Evolutionary conservation across 225 moss, liverwort and hornwort species (phyloP).

Genomic region (Ulota crispa): DNA sequence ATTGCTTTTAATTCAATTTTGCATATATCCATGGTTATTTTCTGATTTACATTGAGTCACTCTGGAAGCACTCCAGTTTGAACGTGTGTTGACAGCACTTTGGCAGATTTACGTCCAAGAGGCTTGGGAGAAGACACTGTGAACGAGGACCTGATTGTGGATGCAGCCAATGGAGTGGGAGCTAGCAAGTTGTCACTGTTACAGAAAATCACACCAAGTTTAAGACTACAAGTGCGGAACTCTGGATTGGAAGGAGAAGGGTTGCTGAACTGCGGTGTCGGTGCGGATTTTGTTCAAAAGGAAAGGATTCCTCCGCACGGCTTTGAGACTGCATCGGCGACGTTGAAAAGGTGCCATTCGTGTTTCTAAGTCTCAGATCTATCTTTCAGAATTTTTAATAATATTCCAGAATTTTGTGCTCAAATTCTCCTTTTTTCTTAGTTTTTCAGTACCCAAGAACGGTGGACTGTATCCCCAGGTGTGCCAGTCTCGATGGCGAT

Average conservation of each 20-base stretch:
- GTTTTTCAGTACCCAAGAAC: neutral
- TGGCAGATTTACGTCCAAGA: constrained; percentile 68
- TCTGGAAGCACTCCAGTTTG: constrained; percentile 38
- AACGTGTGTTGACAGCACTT: constrained; percentile 66
- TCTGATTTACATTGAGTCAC: constrained; percentile 1
- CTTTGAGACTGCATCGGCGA: constrained; percentile 52
- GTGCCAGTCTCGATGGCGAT: constrained; percentile 95
- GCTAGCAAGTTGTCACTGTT: constrained; percentile 63
- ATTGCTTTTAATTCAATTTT: neutral
- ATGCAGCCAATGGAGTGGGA: constrained; percentile 97
- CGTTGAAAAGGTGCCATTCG: constrained; percentile 51
- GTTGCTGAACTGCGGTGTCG: constrained; percentile 70
- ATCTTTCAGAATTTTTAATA: neutral
- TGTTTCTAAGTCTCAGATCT: constrained; percentile 13
- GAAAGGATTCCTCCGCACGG: constrained; percentile 70
- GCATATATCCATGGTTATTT: neutral
- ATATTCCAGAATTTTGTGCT: neutral
- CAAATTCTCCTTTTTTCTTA: neutral
- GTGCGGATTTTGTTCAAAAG: constrained; percentile 97
- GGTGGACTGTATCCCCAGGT: constrained; percentile 52
- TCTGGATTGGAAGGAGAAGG: constrained; percentile 66
- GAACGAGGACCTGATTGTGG: constrained; percentile 62
- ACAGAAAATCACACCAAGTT: constrained; percentile 44
- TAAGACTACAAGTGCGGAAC: constrained; percentile 75
- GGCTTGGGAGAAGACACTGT: constrained; percentile 24